phyloP scores from a whole-genome alignment of 2,329 filamentous ascomycete species.

The Fusarium goolgardi region DNA sequence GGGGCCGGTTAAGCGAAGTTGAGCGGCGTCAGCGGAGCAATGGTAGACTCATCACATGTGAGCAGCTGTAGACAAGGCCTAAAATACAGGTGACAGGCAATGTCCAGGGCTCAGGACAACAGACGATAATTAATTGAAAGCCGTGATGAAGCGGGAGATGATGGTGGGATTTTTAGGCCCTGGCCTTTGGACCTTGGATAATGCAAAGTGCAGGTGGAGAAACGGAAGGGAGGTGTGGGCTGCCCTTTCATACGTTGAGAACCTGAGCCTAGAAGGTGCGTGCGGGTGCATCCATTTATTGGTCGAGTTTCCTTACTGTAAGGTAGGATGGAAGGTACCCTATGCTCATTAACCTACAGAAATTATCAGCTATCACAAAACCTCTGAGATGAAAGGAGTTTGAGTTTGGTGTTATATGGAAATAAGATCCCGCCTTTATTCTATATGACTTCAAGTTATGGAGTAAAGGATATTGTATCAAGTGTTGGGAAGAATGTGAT shows the following conservation, averaged over 20 bases:
- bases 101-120: constrained; percentile 4
- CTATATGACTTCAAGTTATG: background rate
- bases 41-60: constrained; percentile 10
- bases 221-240: constrained; percentile 36
- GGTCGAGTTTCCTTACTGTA: background rate
- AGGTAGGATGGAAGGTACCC: constrained; percentile 1
- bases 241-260: constrained; percentile 19
- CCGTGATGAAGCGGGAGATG: constrained; percentile 17
- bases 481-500: background rate
- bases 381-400: background rate
- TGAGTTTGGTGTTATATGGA: background rate
- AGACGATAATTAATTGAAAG: constrained; percentile 6
- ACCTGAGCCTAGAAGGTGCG: constrained; percentile 8
- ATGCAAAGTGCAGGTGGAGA: constrained; percentile 40
- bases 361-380: background rate
- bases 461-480: too few relatives aligned
- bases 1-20: background rate
- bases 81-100: background rate
- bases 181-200: constrained; percentile 22
- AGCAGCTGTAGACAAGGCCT: background rate
- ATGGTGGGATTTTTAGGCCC: constrained; percentile 27
- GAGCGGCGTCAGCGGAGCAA: constrained; percentile 6
- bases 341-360: background rate
- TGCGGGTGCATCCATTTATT: constrained; percentile 19
- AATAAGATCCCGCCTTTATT: background rate